Conservation (phyloP, 208 protist genomes). For the Leishmania gerbilli region DNA sequence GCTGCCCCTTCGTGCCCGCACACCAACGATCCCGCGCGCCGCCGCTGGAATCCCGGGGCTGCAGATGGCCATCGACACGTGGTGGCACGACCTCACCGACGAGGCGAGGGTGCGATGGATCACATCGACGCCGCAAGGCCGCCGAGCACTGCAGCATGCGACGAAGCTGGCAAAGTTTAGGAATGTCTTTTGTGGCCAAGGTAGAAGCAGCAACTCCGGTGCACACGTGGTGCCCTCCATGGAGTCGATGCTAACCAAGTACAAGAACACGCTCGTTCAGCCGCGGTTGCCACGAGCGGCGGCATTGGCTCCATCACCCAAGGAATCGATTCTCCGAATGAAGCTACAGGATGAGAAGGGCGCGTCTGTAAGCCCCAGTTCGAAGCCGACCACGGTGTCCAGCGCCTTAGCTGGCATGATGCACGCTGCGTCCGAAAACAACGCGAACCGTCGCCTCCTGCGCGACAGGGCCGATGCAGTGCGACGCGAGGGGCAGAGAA, state of each 20-base stretch:
- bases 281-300: slow-evolving; percentile 12
- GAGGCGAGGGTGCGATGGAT: slow-evolving; percentile 26
- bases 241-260: slow-evolving; percentile 24
- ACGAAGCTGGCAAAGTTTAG: background rate
- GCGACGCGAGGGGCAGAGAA: slow-evolving; percentile 11
- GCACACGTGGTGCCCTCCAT: background rate
- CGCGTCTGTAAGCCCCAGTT: background rate
- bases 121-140: slow-evolving; percentile 29
- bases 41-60: slow-evolving; percentile 8
- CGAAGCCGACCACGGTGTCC: background rate
- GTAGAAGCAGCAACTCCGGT: too few relatives aligned
- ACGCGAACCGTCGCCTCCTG: slow-evolving; percentile 18
- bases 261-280: slow-evolving; percentile 17
- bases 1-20: background rate
- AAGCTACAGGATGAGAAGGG: background rate
- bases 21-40: background rate
- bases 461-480: slow-evolving; percentile 20
- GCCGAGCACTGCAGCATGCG: slow-evolving; percentile 19
- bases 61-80: slow-evolving; percentile 8
- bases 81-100: slow-evolving; percentile 14
- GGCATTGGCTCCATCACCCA: slow-evolving; percentile 2
- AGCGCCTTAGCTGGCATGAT: background rate
- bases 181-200: background rate
- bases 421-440: background rate
- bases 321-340: background rate